Percentiles rank a stretch among this genome's conserved stretches.
Conservation (phyloP, 2,329 filamentous ascomycete species). For the Incumbomyces lentus region DNA sequence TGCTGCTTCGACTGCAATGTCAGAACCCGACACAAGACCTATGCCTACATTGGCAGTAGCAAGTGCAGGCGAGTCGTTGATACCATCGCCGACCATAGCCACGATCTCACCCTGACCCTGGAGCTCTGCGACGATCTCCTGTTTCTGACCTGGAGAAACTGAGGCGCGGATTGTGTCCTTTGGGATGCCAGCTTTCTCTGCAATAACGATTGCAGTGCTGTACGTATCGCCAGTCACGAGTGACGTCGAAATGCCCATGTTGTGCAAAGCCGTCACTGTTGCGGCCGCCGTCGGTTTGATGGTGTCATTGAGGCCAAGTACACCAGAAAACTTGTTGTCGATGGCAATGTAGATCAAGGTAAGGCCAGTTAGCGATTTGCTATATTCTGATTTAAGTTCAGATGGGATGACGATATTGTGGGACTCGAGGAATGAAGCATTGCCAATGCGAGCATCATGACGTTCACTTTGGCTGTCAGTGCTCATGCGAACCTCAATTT, state of each 20-base stretch:
- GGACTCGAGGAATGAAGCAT: slow-evolving; percentile 63
- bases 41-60: slow-evolving; percentile 90
- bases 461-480: slow-evolving; percentile 56
- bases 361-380: slow-evolving; percentile 49
- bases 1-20: slow-evolving; percentile 95
- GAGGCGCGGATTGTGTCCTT: slow-evolving; percentile 67
- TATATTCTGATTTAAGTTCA: slow-evolving; percentile 28
- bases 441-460: slow-evolving; percentile 76
- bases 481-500: slow-evolving; percentile 51
- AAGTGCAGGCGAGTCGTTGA: slow-evolving; percentile 94
- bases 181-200: slow-evolving; percentile 69
- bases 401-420: slow-evolving; percentile 49
- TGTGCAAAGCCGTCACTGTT: slow-evolving; percentile 68
- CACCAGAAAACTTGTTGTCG: slow-evolving; percentile 68
- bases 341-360: slow-evolving; percentile 90
- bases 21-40: slow-evolving; percentile 81
- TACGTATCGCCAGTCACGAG: slow-evolving; percentile 91
- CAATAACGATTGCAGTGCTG: slow-evolving; percentile 74
- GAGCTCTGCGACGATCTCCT: slow-evolving; percentile 67
- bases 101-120: slow-evolving; percentile 67
- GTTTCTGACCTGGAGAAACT: slow-evolving; percentile 86
- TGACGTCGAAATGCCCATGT: slow-evolving; percentile 75
- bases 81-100: slow-evolving; percentile 96
- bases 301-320: slow-evolving; percentile 75
- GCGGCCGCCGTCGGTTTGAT: slow-evolving; percentile 81